Conservation (phyloP, 2,329 filamentous ascomycete genomes). For the Ramichloridium luteum region DNA sequence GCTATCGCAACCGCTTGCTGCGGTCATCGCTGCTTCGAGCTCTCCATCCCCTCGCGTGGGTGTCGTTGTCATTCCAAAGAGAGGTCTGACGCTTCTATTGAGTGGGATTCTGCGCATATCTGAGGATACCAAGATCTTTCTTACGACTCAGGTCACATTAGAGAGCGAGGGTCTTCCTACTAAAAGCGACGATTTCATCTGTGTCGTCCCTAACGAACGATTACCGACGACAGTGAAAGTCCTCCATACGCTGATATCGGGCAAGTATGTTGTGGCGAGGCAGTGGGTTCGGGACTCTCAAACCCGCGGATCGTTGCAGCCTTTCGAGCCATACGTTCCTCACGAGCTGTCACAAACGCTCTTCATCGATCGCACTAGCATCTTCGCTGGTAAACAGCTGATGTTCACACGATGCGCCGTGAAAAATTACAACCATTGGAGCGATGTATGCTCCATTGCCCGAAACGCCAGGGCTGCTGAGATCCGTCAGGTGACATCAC, state of each 20-base stretch:
- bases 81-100: no score
- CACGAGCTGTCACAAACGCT: no score
- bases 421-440: conserved; percentile 26
- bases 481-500: conserved; percentile 14
- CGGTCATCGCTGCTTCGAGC: no score
- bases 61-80: no score
- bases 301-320: no score
- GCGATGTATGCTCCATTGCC: conserved; percentile 29
- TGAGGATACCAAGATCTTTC: no score
- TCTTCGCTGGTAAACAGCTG: conserved; percentile 38
- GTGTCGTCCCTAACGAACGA: conserved; percentile 28
- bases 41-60: no score
- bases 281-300: conserved; percentile 33
- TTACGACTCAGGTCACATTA: no score
- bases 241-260: conserved; percentile 31
- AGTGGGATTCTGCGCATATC: no score
- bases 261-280: conserved; percentile 36
- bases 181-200: conserved; percentile 20
- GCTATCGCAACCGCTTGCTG: no score
- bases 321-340: no score
- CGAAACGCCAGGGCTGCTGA: conserved; percentile 27
- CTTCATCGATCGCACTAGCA: conserved; percentile 33
- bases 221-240: conserved; percentile 35
- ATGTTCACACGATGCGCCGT: conserved; percentile 33
- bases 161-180: conserved; percentile 24